phyloP scores from a whole-genome alignment of 1,139 yeast species.

The Entelexis sorbosivorans region DNA sequence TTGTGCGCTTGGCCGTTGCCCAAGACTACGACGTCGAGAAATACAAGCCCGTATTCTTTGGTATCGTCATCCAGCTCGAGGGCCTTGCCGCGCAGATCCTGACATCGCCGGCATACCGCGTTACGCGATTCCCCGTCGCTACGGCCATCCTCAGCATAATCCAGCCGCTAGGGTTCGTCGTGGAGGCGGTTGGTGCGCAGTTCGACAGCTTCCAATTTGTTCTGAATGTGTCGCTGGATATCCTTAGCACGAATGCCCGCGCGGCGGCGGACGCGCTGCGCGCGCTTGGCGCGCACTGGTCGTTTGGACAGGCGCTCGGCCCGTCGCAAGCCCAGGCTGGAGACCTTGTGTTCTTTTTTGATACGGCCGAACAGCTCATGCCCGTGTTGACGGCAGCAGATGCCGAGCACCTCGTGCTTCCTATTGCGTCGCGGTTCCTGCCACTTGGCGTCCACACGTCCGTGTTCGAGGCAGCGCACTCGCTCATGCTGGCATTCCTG shows the following conservation, averaged over 20 bases:
- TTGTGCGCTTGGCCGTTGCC: conserved; percentile 13
- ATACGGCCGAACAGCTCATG: conserved; percentile 48
- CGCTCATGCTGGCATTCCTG: conserved; percentile 45
- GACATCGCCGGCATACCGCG: conserved; percentile 14
- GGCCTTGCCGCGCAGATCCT: conserved; percentile 39
- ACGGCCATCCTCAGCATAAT: conserved; percentile 38
- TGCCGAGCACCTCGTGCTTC: conserved; percentile 34
- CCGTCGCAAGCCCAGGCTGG: conserved; percentile 30
- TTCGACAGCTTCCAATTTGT: conserved; percentile 60
- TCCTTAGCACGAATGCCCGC: conserved; percentile 30
- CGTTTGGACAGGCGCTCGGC: conserved; percentile 32
- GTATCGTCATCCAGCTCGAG: conserved; percentile 45
- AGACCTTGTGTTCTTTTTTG: conserved; percentile 46
- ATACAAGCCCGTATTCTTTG: conserved; percentile 40
- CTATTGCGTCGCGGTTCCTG: conserved; percentile 38
- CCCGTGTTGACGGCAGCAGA: conserved; percentile 32
- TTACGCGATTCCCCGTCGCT: conserved; percentile 22
- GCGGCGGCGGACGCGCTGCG: conserved; percentile 29
- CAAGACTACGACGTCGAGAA: conserved; percentile 18
- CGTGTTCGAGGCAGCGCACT: conserved; percentile 49
- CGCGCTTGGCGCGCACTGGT: conserved; percentile 37
- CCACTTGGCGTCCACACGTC: conserved; percentile 25
- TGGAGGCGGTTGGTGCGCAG: conserved; percentile 51
- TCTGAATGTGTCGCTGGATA: conserved; percentile 44
- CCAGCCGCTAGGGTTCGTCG: conserved; percentile 45